Conservation (phyloP, 2,329 filamentous ascomycete genomes). For the Sporothrix sp. region DNA sequence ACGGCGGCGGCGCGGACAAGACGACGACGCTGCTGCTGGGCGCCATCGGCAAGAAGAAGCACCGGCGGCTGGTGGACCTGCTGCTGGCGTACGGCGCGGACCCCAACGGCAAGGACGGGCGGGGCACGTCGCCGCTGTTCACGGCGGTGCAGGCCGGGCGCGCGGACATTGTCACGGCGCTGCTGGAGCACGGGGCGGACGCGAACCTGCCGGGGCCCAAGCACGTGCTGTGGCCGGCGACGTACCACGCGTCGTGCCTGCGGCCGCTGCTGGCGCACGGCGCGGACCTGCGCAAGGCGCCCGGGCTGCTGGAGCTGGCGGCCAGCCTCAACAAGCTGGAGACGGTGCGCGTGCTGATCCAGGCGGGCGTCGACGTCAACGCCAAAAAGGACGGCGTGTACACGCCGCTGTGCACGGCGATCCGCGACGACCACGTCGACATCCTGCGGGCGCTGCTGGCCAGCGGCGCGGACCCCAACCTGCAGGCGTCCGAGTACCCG, state of each 20-base stretch:
- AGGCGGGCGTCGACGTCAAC: slow-evolving; percentile 21
- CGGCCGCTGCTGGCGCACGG: slow-evolving; percentile 49
- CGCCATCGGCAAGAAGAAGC: slow-evolving; percentile 49
- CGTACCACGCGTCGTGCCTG: slow-evolving; percentile 48
- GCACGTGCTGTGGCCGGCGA: slow-evolving; percentile 58
- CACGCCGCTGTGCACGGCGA: slow-evolving; percentile 22
- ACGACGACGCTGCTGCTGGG: slow-evolving; percentile 53
- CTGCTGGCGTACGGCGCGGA: slow-evolving; percentile 51
- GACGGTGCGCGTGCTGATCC: slow-evolving; percentile 38
- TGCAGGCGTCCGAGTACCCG: slow-evolving; percentile 26
- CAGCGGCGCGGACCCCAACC: slow-evolving; percentile 30
- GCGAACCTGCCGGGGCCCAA: slow-evolving; percentile 60
- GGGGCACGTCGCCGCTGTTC: slow-evolving; percentile 55
- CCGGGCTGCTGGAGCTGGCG: slow-evolving; percentile 56
- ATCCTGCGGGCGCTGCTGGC: slow-evolving; percentile 25
- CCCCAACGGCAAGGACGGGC: slow-evolving; percentile 47
- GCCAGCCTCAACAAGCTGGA: slow-evolving; percentile 54
- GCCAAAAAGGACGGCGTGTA: slow-evolving; percentile 22
- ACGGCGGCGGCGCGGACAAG: slow-evolving; percentile 22
- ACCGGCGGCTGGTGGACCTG: slow-evolving; percentile 45
- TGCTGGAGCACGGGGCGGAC: slow-evolving; percentile 49
- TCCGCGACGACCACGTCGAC: slow-evolving; percentile 19
- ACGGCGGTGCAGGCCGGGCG: slow-evolving; percentile 48
- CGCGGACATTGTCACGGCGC: slow-evolving; percentile 42
- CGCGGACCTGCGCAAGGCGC: slow-evolving; percentile 49